Evolutionary conservation across 2,329 filamentous ascomycete species (phyloP).

Genomic region (Colletotrichum incanum): DNA sequence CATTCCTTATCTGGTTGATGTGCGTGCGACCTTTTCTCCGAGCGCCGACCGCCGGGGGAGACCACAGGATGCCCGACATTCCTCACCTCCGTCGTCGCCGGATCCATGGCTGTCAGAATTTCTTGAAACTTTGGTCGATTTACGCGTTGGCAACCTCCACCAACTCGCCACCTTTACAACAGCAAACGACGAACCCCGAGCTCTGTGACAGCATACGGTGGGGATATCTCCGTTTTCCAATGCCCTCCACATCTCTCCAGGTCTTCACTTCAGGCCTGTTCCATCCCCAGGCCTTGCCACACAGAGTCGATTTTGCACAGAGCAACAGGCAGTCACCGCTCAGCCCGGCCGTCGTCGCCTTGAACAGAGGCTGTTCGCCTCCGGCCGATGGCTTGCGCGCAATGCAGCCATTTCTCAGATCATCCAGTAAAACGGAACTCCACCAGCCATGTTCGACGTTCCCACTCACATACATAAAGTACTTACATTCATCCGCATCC

Average conservation of each 20-base stretch:
- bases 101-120: background rate
- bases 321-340: background rate
- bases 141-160: background rate
- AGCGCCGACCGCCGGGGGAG: slow-evolving; percentile 2
- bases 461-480: slow-evolving; percentile 34
- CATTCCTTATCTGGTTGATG: slow-evolving; percentile 13
- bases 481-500: slow-evolving; percentile 26
- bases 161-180: background rate
- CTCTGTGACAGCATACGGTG: background rate
- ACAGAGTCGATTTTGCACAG: background rate
- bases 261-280: background rate
- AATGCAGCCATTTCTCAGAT: slow-evolving; percentile 25
- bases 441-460: slow-evolving; percentile 33
- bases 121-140: background rate
- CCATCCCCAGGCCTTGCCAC: background rate
- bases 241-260: slow-evolving; percentile 1
- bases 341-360: background rate
- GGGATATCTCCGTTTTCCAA: background rate
- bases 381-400: slow-evolving; percentile 19
- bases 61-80: slow-evolving; percentile 12
- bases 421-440: slow-evolving; percentile 33
- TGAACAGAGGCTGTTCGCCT: slow-evolving; percentile 1
- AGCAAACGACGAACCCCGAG: background rate
- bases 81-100: slow-evolving; percentile 19
- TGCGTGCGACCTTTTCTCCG: slow-evolving; percentile 8